A percentile compares a stretch with the other conserved stretches of the same genome.
phyloP scores from a whole-genome alignment of 225 moss, liverwort and hornwort genomes.

The Pseudoscleropodium purum region DNA sequence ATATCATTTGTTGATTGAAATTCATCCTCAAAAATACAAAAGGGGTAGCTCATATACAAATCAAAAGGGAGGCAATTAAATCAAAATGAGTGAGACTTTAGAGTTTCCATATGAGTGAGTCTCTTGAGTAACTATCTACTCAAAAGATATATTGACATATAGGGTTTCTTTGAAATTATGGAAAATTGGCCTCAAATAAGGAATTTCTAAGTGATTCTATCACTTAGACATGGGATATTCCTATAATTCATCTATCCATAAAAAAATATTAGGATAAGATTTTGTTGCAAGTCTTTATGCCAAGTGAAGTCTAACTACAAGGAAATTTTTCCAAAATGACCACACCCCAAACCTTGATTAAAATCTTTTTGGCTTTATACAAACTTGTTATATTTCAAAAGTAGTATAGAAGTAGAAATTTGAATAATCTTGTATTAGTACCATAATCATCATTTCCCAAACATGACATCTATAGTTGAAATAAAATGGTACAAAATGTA shows the following conservation, averaged over 20 bases:
- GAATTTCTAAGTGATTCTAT: accelerated
- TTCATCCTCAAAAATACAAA: too few species aligned
- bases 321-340: not conserved
- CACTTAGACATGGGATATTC: not conserved
- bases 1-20: too few species aligned
- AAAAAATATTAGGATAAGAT: not conserved
- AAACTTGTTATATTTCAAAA: not conserved
- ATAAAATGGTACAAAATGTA: not conserved
- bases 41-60: too few species aligned
- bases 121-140: too few species aligned
- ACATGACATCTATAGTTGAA: not conserved
- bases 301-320: not conserved
- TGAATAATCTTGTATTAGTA: not conserved
- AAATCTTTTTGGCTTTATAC: not conserved
- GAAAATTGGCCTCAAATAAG: not conserved
- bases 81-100: too few species aligned
- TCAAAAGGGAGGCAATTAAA: too few species aligned
- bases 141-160: not conserved
- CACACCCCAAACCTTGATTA: not conserved
- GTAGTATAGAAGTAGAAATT: not conserved
- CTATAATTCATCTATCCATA: not conserved
- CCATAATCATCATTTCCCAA: not conserved
- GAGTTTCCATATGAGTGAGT: too few species aligned
- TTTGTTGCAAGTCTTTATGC: not conserved
- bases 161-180: accelerated